A percentile compares a stretch with the other conserved stretches of the same genome.
These are phyloP conservation scores for Penicillium subrubescens DNA, from an alignment of 495 filamentous ascomycete species.

Conservation along the genomic window DNA sequence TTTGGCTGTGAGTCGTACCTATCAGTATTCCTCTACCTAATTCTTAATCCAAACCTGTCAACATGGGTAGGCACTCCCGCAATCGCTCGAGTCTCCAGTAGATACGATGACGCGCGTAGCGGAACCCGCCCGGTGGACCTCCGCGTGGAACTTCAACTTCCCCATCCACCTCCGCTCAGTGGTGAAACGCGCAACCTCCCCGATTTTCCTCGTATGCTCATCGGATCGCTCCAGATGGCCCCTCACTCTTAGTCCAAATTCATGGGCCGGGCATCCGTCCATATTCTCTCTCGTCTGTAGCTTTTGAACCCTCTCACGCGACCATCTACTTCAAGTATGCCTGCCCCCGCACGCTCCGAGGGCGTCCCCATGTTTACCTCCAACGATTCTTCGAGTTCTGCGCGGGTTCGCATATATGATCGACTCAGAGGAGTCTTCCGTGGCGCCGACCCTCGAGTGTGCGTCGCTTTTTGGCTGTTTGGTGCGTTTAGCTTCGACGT, in stretches of 20 bases:
- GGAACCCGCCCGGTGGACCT: conserved; percentile 4
- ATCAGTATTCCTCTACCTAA: background rate
- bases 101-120: background rate
- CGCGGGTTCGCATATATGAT: conserved; percentile 69
- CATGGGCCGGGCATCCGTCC: conserved; percentile 1
- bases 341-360: conserved; percentile 18
- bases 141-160: conserved; percentile 3
- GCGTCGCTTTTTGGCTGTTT: conserved; percentile 89
- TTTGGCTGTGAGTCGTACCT: background rate
- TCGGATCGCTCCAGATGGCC: background rate
- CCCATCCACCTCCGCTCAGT: background rate
- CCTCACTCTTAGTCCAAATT: background rate
- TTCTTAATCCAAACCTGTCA: background rate
- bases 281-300: background rate
- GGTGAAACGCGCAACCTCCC: conserved; percentile 15
- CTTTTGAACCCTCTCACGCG: conserved; percentile 14
- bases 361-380: conserved; percentile 59
- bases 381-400: conserved; percentile 72
- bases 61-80: background rate
- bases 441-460: conserved; percentile 70
- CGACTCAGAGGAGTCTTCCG: conserved; percentile 64
- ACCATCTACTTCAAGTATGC: conserved; percentile 15
- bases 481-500: conserved; percentile 53
- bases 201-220: background rate
- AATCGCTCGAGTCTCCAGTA: background rate